A percentile compares a stretch with the other conserved stretches of the same genome.
Evolutionary conservation across 179 eudicot species (phyloP).

Genomic region (Beta lomatogona): DNA sequence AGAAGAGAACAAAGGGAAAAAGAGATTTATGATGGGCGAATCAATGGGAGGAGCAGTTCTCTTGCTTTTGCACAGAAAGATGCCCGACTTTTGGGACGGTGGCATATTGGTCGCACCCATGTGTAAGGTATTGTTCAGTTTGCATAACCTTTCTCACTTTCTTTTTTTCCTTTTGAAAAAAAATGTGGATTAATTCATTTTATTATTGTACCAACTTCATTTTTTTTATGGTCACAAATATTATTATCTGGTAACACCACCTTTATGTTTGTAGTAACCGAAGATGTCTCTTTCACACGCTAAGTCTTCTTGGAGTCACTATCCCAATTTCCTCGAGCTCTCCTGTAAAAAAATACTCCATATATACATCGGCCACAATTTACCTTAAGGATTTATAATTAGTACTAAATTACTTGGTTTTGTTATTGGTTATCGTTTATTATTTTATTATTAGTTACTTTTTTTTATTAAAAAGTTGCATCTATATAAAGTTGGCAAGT

Average conservation of each 20-base stretch:
- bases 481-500: too few species aligned
- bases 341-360: neutral
- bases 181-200: neutral
- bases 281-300: slow-evolving; percentile 4
- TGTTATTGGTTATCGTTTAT: too few species aligned
- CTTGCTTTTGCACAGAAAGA: slow-evolving; percentile 64
- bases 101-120: slow-evolving; percentile 91
- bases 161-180: too few species aligned
- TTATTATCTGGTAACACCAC: neutral
- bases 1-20: slow-evolving; percentile 53
- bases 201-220: too few species aligned
- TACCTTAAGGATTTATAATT: too few species aligned
- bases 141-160: neutral
- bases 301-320: neutral
- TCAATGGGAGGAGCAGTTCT: slow-evolving; percentile 98
- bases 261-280: neutral
- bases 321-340: neutral
- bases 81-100: slow-evolving; percentile 87
- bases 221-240: too few species aligned
- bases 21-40: slow-evolving; percentile 79
- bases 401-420: too few species aligned
- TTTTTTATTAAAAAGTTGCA: too few species aligned
- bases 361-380: neutral
- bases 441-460: too few species aligned
- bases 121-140: slow-evolving; percentile 60